These are phyloP conservation scores for Kurtzmaniella quercitrusa DNA, from an alignment of 1,139 yeast species.

Conservation along the genomic window DNA sequence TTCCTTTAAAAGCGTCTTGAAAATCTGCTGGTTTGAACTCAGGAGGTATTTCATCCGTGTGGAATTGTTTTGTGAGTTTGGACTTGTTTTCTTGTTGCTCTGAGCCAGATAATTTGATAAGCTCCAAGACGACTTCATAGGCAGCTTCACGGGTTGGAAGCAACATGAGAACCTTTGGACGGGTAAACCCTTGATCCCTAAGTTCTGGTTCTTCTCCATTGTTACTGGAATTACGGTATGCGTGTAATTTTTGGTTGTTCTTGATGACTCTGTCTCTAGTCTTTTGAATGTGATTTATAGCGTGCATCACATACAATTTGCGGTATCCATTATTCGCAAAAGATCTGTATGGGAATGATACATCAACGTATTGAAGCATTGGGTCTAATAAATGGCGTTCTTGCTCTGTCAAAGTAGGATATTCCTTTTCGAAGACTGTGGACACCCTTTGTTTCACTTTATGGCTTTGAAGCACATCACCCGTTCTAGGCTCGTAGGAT, in stretches of 20 bases:
- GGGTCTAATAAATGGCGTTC: slow-evolving; percentile 46
- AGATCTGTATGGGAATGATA: slow-evolving; percentile 53
- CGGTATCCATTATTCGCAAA: slow-evolving; percentile 49
- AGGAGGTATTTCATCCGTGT: slow-evolving; percentile 49
- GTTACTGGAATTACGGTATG: slow-evolving; percentile 40
- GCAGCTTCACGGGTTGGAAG: slow-evolving; percentile 85
- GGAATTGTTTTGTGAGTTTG: slow-evolving; percentile 70
- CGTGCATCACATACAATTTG: slow-evolving; percentile 65
- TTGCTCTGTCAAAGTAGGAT: slow-evolving; percentile 14
- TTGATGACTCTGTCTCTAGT: slow-evolving; percentile 80
- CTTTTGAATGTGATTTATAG: slow-evolving; percentile 77
- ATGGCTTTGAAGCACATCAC: slow-evolving; percentile 7
- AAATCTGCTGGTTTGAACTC: slow-evolving; percentile 79
- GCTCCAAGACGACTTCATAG: slow-evolving; percentile 59
- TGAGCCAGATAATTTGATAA: slow-evolving; percentile 62
- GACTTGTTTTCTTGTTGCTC: slow-evolving; percentile 79
- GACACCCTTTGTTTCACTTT: slow-evolving; percentile 2
- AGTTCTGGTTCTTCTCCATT: slow-evolving; percentile 54
- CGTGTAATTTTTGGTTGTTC: slow-evolving; percentile 58
- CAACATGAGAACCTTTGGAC: slow-evolving; percentile 82
- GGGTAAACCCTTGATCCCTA: slow-evolving; percentile 92
- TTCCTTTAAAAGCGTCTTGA: slow-evolving; percentile 76
- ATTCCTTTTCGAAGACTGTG: slow-evolving; percentile 7
- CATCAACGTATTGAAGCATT: slow-evolving; percentile 69
- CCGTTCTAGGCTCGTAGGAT: slow-evolving; percentile 5